These are phyloP conservation scores for Camptophora hylomeconis DNA, from an alignment of 2,329 filamentous ascomycete species.

Conservation along the genomic window DNA sequence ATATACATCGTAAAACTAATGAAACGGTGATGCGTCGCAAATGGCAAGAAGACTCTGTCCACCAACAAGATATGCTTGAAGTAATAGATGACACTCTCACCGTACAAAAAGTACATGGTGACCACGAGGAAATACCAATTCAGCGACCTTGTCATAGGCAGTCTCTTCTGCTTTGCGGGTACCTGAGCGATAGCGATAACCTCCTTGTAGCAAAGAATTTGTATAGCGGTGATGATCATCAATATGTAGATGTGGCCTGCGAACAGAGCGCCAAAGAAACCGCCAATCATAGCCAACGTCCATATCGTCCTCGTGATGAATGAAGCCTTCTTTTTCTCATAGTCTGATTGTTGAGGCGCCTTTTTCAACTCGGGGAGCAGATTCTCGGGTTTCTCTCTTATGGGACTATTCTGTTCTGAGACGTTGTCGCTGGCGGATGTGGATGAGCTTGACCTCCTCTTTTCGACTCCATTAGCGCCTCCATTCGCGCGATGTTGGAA, in stretches of 20 bases:
- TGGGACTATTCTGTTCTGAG: conserved; percentile 38
- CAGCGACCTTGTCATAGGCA: conserved; percentile 87
- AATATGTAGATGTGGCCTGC: conserved; percentile 97
- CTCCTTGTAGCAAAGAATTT: conserved; percentile 97
- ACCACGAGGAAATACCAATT: conserved; percentile 99
- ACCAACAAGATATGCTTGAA: conserved; percentile 98
- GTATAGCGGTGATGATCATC: conserved; percentile 77
- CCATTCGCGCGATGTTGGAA: conserved; percentile 38
- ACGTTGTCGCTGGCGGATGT: conserved; percentile 38
- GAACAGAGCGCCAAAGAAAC: conserved; percentile 86
- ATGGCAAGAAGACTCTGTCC: conserved; percentile 79
- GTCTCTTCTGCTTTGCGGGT: conserved; percentile 75
- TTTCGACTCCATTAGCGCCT: conserved; percentile 28
- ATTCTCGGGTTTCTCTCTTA: conserved; percentile 22
- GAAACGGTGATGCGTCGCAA: conserved; percentile 95
- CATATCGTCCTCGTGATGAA: conserved; percentile 95
- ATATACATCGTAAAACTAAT: conserved; percentile 98
- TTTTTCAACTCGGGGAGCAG: conserved; percentile 24
- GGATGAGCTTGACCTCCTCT: conserved; percentile 41
- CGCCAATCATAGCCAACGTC: conserved; percentile 93
- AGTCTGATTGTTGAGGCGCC: conserved; percentile 46
- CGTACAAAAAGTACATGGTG: conserved; percentile 98
- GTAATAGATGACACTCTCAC: conserved; percentile 98
- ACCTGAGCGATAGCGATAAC: conserved; percentile 97
- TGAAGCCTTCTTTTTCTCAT: conserved; percentile 97